A percentile compares a stretch with the other conserved stretches of the same genome.
These are phyloP conservation scores for Mariannaea elegans DNA, from an alignment of 2,329 filamentous ascomycete genomes.

Conservation along the genomic window DNA sequence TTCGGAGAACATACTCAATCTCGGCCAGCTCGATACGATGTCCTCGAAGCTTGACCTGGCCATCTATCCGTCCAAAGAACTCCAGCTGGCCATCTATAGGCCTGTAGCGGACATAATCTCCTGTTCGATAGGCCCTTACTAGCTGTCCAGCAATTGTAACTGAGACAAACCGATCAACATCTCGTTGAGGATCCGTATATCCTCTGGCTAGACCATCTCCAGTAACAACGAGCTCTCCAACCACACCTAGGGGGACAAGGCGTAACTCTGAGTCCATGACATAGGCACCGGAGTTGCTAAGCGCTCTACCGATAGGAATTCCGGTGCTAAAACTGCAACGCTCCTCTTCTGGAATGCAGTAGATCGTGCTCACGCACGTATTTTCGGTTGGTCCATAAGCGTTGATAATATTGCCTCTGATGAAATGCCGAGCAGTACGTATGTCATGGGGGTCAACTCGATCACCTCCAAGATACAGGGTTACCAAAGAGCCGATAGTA, in stretches of 20 bases:
- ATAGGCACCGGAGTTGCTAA: conserved; percentile 33
- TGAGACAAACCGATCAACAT: background rate
- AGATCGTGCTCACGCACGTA: conserved; percentile 16
- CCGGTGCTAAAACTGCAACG: conserved; percentile 12
- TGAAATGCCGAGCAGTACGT: background rate
- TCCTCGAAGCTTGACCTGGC: background rate
- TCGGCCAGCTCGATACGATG: background rate
- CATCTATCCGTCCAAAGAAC: background rate
- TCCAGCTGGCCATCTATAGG: background rate
- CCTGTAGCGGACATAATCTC: background rate
- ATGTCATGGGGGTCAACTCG: conserved; percentile 21
- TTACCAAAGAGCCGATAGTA: conserved; percentile 1
- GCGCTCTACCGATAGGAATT: conserved; percentile 30
- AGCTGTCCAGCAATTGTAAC: background rate
- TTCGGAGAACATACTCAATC: background rate
- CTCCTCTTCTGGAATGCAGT: conserved; percentile 5
- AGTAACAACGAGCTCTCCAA: conserved; percentile 42
- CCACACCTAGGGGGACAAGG: conserved; percentile 36
- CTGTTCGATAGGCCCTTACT: background rate
- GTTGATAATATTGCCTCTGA: conserved; percentile 16
- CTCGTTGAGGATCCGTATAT: background rate
- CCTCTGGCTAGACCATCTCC: conserved; percentile 25
- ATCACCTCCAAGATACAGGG: conserved; percentile 33
- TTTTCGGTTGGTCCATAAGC: conserved; percentile 34
- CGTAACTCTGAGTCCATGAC: conserved; percentile 36